Evolutionary conservation across 169 alveolate species (phyloP).

Genomic region (Plasmodium sp.): DNA sequence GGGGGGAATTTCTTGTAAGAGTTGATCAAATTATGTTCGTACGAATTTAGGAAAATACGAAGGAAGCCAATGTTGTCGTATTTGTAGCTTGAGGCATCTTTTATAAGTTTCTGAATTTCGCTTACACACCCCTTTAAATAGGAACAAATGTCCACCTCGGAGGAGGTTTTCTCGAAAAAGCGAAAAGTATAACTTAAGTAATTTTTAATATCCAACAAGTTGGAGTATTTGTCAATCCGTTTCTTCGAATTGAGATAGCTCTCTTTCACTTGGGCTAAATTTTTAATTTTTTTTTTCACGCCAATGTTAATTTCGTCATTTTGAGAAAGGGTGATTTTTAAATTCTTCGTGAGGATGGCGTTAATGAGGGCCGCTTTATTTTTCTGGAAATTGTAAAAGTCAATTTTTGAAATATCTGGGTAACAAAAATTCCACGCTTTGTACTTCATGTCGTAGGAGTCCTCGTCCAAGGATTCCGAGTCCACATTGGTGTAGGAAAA

Average conservation of each 20-base stretch:
- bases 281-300: constrained; percentile 41
- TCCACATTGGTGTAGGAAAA: constrained; percentile 44
- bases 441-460: constrained; percentile 50
- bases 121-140: constrained; percentile 33
- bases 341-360: constrained; percentile 10
- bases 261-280: constrained; percentile 39
- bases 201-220: constrained; percentile 16
- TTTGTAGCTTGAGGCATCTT: not conserved
- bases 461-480: constrained; percentile 12
- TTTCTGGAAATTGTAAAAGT: constrained; percentile 43
- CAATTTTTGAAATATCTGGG: constrained; percentile 39
- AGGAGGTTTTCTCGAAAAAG: constrained; percentile 12
- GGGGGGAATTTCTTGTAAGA: constrained; percentile 53
- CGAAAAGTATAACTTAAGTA: constrained; percentile 9
- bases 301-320: constrained; percentile 24
- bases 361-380: constrained; percentile 35
- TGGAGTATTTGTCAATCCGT: not conserved
- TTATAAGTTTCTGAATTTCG: constrained; percentile 22
- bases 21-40: constrained; percentile 5
- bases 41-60: constrained; percentile 28
- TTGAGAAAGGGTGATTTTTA: constrained; percentile 20
- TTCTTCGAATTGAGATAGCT: constrained; percentile 7
- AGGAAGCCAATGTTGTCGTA: constrained; percentile 2
- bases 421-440: constrained; percentile 28
- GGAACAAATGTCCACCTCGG: constrained; percentile 11